Evolutionary conservation across 169 alveolate species (phyloP), one percentile per base, ranked within the genome.

Genomic region (Plasmodium gallinaceum): DNA sequence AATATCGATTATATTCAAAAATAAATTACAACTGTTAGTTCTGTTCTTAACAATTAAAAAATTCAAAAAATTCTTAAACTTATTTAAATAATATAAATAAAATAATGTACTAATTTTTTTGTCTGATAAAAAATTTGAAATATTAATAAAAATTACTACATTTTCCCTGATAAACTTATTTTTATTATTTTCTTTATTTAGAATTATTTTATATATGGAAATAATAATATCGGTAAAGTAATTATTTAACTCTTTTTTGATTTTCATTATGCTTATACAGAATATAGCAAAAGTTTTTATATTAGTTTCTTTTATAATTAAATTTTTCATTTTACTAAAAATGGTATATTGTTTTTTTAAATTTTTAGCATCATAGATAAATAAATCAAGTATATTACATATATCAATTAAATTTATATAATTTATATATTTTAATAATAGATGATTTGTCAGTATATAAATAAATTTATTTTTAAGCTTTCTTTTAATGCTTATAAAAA

Each of bases 341-440:
- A 83, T 22, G 0, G 48, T 5, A n/a, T 24, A 58, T 57, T 42
- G 46, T 61, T 71, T 71, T 18, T 24, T 48, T 14, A 5, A 22
- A 83, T 39, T 32, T 52, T 60, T 20, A 9, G 42, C 26, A 46
- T 69, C 68, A 32, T 24, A 52, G 12, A 83, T 69, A 48, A 83
- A 43, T 26, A 83, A 69, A 20, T 83, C 91, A 48, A 83, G 57
- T 45, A 83, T 83, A 43, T 83, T 83, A 42, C 91, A 83, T 69
- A 83, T 52, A 54, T 83, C 91, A 32, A 83, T 52, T 70, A 83
- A 58, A 70, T 83, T 83, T 70, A 83, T 57, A 83, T 24, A 83
- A 68, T 51, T 32, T 68, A 60, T 37, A 68, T 62, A 70, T 42
- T 83, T 57, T 26, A 83, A 62, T 69, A 83, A 18, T 22, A 83